Evolutionary conservation across 2,329 filamentous ascomycete species (phyloP).

Genomic region (Chaetothyriales sp.): DNA sequence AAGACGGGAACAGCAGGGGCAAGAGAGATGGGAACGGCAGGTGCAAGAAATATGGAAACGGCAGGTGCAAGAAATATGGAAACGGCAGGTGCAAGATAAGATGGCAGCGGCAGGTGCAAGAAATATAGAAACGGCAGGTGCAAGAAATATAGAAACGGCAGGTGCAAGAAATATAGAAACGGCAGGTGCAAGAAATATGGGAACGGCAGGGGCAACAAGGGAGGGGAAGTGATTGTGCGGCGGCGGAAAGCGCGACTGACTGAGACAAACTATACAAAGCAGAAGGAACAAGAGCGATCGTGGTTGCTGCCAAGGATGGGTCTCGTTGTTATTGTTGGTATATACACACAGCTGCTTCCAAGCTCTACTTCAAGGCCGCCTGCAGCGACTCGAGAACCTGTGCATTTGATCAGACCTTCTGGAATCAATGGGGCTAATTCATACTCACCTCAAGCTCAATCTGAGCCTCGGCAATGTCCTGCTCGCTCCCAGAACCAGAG

Average conservation of each 20-base stretch:
- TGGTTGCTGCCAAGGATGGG: not conserved
- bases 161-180: not conserved
- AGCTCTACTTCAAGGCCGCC: constrained; percentile 33
- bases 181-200: not conserved
- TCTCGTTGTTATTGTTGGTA: constrained; percentile 15
- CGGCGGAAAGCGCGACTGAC: not conserved
- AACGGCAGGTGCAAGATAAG: not conserved
- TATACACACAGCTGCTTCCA: constrained; percentile 25
- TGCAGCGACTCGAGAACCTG: constrained; percentile 39
- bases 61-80: not conserved
- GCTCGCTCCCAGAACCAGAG: constrained; percentile 78
- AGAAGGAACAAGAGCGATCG: not conserved
- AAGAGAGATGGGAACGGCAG: not conserved
- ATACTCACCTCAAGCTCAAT: constrained; percentile 84
- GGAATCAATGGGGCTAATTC: not conserved
- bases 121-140: too few relatives aligned
- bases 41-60: too few relatives aligned
- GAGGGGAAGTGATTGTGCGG: not conserved
- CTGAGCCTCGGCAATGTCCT: constrained; percentile 97
- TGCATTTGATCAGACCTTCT: constrained; percentile 6
- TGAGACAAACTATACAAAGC: not conserved
- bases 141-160: not conserved
- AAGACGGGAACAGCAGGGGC: not conserved
- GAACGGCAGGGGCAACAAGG: not conserved
- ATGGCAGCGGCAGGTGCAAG: not conserved